These are phyloP conservation scores for Dendryphion nanum DNA, from an alignment of 2,329 filamentous ascomycete species.

Conservation along the genomic window DNA sequence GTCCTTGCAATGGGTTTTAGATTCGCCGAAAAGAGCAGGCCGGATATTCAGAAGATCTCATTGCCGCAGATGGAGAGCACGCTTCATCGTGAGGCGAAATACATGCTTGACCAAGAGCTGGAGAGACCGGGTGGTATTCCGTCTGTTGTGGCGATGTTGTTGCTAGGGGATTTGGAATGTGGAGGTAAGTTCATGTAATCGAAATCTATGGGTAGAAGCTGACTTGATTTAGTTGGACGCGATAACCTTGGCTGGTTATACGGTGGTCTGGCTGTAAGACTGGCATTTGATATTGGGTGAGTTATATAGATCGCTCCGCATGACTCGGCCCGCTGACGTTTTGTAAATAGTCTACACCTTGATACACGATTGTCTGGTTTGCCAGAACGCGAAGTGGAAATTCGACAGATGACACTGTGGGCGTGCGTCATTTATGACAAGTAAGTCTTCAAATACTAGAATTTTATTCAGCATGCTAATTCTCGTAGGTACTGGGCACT, in stretches of 20 bases:
- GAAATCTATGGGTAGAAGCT: not conserved
- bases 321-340: not conserved
- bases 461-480: constrained; percentile 6
- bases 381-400: constrained; percentile 47
- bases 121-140: constrained; percentile 54
- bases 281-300: constrained; percentile 27
- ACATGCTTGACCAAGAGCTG: constrained; percentile 54
- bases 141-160: constrained; percentile 52
- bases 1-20: constrained; percentile 55
- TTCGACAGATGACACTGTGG: constrained; percentile 53
- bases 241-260: constrained; percentile 58
- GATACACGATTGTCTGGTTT: constrained; percentile 45
- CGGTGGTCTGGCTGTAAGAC: constrained; percentile 40
- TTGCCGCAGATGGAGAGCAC: constrained; percentile 52
- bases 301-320: constrained; percentile 1
- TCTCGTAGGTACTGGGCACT: constrained; percentile 48
- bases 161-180: constrained; percentile 55
- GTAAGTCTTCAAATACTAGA: constrained; percentile 16
- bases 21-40: constrained; percentile 49
- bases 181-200: constrained; percentile 30
- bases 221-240: constrained; percentile 42
- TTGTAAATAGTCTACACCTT: constrained; percentile 48
- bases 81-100: constrained; percentile 54
- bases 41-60: constrained; percentile 50
- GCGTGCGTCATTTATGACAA: constrained; percentile 56